Conservation (phyloP, 352 stramenopile species). For the Aphanomyces stellatus region DNA sequence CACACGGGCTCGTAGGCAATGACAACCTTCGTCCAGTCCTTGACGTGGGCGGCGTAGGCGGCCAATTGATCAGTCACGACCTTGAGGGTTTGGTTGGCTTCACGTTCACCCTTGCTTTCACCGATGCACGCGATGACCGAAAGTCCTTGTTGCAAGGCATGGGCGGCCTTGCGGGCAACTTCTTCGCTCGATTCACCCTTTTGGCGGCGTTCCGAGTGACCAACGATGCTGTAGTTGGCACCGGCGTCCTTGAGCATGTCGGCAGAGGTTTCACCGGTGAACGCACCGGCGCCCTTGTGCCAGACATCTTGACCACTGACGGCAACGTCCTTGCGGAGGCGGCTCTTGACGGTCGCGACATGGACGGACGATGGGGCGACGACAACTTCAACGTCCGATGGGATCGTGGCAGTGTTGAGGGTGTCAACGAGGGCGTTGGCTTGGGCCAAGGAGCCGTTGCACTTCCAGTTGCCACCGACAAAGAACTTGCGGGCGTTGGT, state of each 20-base stretch:
- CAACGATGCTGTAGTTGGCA: conserved; percentile 93
- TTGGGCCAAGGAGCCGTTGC: conserved; percentile 74
- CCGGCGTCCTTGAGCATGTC: conserved; percentile 96
- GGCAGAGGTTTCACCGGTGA: conserved; percentile 95
- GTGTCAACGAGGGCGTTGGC: conserved; percentile 59
- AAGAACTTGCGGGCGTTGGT: conserved; percentile 92
- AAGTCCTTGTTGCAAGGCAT: conserved; percentile 89
- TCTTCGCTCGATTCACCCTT: conserved; percentile 89
- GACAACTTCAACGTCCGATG: conserved; percentile 90
- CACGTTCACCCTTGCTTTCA: conserved; percentile 92
- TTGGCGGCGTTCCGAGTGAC: conserved; percentile 93
- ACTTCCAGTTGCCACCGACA: conserved; percentile 99
- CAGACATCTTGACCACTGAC: conserved; percentile 94
- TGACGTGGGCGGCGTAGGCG: conserved; percentile 77
- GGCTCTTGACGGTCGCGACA: conserved; percentile 48
- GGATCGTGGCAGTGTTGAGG: conserved; percentile 80
- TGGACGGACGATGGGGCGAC: conserved; percentile 94
- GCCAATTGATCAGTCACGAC: conserved; percentile 92
- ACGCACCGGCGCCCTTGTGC: conserved; percentile 91
- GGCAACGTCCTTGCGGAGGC: conserved; percentile 51
- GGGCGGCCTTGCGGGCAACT: conserved; percentile 91
- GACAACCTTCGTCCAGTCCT: conserved; percentile 93
- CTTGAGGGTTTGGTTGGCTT: conserved; percentile 88
- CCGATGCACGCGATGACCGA: conserved; percentile 96
- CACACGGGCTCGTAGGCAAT: conserved; percentile 97